phyloP scores from a whole-genome alignment of 108 stramenopile species.

The Skeletonema potamos region DNA sequence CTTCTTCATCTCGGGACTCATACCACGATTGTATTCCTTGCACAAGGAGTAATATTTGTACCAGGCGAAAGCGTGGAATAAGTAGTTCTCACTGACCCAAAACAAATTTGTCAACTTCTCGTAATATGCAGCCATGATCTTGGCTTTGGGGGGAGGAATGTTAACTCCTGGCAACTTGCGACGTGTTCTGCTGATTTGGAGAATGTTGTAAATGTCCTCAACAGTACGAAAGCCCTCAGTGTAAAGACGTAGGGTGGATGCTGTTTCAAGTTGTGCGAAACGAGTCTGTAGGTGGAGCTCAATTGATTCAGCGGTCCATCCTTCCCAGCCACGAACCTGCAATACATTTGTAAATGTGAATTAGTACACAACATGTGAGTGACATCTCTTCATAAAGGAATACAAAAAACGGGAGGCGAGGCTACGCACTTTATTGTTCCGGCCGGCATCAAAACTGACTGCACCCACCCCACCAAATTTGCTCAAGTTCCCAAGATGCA shows the following conservation, averaged over 20 bases:
- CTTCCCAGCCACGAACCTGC: constrained; percentile 94
- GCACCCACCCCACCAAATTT: constrained; percentile 74
- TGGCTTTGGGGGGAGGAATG: constrained; percentile 86
- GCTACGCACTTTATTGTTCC: constrained; percentile 76
- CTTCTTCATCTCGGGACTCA: constrained; percentile 78
- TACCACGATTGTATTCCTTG: constrained; percentile 89
- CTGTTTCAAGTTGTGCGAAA: constrained; percentile 95
- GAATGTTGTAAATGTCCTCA: constrained; percentile 97
- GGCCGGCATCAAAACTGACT: constrained; percentile 47
- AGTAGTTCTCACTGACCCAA: constrained; percentile 95
- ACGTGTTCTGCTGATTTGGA: constrained; percentile 83
- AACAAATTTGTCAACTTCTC: constrained; percentile 96
- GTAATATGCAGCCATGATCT: constrained; percentile 97
- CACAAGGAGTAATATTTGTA: constrained; percentile 90
- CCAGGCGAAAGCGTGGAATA: constrained; percentile 99
- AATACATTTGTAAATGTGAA: not conserved
- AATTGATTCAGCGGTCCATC: constrained; percentile 90
- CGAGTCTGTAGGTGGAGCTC: constrained; percentile 96
- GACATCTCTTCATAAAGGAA: not conserved
- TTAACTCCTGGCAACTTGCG: constrained; percentile 61
- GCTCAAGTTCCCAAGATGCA: constrained; percentile 92
- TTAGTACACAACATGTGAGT: not conserved
- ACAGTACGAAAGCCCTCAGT: constrained; percentile 98
- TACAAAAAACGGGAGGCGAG: not conserved
- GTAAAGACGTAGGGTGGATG: constrained; percentile 92